Base-by-base conservation (phyloP, 768 basidiomycete species). In the Xerocomellus amylosporus region DNA sequence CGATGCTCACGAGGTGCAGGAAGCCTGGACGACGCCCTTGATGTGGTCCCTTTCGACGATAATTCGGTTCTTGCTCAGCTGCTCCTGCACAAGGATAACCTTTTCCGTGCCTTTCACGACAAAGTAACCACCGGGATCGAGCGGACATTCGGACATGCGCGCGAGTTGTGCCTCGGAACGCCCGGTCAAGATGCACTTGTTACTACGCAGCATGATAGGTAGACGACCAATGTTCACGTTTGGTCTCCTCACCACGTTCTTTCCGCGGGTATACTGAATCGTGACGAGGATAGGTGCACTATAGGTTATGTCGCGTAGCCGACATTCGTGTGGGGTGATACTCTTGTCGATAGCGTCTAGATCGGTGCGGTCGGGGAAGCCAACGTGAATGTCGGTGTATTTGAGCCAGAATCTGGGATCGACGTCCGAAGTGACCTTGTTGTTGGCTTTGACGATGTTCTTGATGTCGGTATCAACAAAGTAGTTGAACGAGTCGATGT, bases 81-180 rank as follows among this genome's bases (percentile, higher is more conserved):
- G 97, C 69, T 98, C 97, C 71, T 99, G 97, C 8, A 99, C 96
- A 58, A 99, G 78, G 61, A 99, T 99, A 63, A 99, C 97, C 74
- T 98, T 99, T 74, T 99, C 96, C 40, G 96, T 99, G 36, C 96
- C 96, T 73, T 95, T 98, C 48, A 99, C 97, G 54, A 99, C 88
- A 71, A 99, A 99, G 70, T 98, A 98, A 4, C 97, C 97, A n/a
- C 97, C 97, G 12, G 97, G 96, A 74, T 99, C 97, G 54, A 98
- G 79, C 4, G 97, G 97, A 71, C 97, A 99, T 72, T 99, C 97
- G 12, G 82, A 85, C 93, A 98, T 95, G 37, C 84, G 79, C n/a
- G 97, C 97, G 22, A 98, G 78, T 61, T 95, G 85, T 14, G 82
- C 80, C 50, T 92, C 88, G 24, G 74, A 83, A 62, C 83, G 82